Evolutionary conservation across 2,329 filamentous ascomycete species (phyloP).

Genomic region (Stachybotrys elegans): DNA sequence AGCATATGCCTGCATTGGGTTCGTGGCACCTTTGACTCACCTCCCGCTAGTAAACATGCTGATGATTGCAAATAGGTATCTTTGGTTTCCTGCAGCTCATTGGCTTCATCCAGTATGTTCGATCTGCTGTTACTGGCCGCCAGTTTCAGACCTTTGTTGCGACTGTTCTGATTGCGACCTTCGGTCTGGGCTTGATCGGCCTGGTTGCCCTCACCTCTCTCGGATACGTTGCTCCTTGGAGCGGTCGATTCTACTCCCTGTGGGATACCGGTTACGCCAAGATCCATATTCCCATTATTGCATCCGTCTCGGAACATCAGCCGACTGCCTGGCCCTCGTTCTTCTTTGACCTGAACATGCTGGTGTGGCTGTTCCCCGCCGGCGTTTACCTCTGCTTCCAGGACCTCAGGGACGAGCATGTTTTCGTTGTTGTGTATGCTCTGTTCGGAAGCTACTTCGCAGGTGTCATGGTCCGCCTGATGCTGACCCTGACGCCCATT

Average conservation of each 20-base stretch:
- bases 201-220: conserved; percentile 84
- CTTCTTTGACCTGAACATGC: conserved; percentile 97
- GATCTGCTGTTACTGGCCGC: conserved; percentile 80
- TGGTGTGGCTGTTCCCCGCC: conserved; percentile 98
- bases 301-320: conserved; percentile 98
- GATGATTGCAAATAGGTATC: conserved; percentile 57
- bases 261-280: conserved; percentile 99
- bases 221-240: conserved; percentile 95
- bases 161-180: conserved; percentile 67
- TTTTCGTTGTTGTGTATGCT: conserved; percentile 97
- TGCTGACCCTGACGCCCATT: conserved; percentile 94
- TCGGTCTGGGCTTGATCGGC: conserved; percentile 65
- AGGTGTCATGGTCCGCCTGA: conserved; percentile 98
- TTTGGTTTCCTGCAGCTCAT: conserved; percentile 94
- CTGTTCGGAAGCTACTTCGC: conserved; percentile 96
- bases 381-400: conserved; percentile 98
- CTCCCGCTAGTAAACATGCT: background rate
- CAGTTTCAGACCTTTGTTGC: conserved; percentile 91
- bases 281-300: conserved; percentile 98
- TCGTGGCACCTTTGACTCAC: conserved; percentile 7
- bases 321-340: conserved; percentile 98
- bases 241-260: conserved; percentile 96
- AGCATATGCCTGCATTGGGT: conserved; percentile 97
- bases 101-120: conserved; percentile 85
- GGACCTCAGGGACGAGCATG: conserved; percentile 88